Evolutionary conservation across 179 eudicot species (phyloP).

Genomic region (Spinacia oleracea): DNA sequence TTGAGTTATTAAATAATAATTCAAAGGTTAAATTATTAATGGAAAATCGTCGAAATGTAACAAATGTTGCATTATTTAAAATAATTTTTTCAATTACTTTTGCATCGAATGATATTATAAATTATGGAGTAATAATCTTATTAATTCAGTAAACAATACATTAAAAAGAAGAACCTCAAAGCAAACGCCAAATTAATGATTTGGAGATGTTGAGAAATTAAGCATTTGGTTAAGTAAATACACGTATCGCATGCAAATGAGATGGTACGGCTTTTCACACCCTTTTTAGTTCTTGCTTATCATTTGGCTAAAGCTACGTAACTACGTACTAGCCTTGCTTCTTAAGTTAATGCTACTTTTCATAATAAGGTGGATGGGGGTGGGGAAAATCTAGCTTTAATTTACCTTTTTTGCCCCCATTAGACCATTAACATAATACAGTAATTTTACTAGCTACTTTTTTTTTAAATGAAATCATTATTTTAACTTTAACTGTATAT

Average conservation of each 20-base stretch:
- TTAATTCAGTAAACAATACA: neutral
- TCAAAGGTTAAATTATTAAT: no score
- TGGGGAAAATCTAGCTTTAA: no score
- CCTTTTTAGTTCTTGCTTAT: neutral
- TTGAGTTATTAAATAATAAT: no score
- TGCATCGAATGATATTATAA: neutral
- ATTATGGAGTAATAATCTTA: slow-evolving; percentile 2
- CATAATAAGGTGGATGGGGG: no score
- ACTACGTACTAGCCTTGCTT: slow-evolving; percentile 2
- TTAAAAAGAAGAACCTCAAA: neutral
- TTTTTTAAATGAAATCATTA: no score
- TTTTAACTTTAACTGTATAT: no score
- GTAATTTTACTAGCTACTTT: no score
- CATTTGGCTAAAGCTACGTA: neutral
- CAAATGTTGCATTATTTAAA: no score
- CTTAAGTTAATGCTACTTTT: slow-evolving; percentile 14
- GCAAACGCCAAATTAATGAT: neutral
- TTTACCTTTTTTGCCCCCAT: neutral
- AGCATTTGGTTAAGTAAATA: neutral
- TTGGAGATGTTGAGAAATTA: neutral
- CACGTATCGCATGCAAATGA: slow-evolving; percentile 7
- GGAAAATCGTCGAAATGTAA: no score
- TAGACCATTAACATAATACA: neutral
- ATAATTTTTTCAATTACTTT: neutral
- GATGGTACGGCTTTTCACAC: neutral